A percentile compares a stretch with the other conserved stretches of the same genome.
phyloP scores from a whole-genome alignment of 1,284 basidiomycete genomes.

The Moniliella sp. region DNA sequence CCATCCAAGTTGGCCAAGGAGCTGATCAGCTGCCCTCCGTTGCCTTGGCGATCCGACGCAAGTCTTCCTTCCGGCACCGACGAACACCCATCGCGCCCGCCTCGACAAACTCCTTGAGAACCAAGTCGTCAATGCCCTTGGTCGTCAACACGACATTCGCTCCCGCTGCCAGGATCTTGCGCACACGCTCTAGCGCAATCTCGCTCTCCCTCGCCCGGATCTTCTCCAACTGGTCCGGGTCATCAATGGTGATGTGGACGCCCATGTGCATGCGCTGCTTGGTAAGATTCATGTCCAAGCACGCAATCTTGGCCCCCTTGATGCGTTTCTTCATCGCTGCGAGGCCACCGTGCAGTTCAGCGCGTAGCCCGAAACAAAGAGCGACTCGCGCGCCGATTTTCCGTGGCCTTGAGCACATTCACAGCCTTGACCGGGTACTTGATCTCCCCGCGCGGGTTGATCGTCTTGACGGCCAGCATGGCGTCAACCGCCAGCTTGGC shows the following conservation, averaged over 20 bases:
- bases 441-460: slow-evolving; percentile 79
- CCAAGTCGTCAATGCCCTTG: slow-evolving; percentile 94
- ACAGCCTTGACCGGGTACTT: slow-evolving; percentile 99
- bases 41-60: slow-evolving; percentile 85
- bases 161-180: slow-evolving; percentile 82
- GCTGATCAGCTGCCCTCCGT: slow-evolving; percentile 83
- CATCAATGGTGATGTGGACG: slow-evolving; percentile 88
- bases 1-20: slow-evolving; percentile 90
- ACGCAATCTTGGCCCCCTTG: slow-evolving; percentile 81
- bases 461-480: slow-evolving; percentile 87
- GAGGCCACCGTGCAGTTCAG: slow-evolving; percentile 95
- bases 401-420: slow-evolving; percentile 96
- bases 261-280: slow-evolving; percentile 95
- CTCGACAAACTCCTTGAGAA: slow-evolving; percentile 95
- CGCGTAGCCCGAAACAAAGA: slow-evolving; percentile 89
- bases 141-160: slow-evolving; percentile 94
- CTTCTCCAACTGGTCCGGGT: slow-evolving; percentile 85
- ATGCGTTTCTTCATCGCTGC: slow-evolving; percentile 95
- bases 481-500: slow-evolving; percentile 96
- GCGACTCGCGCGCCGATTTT: slow-evolving; percentile 75
- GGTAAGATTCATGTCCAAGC: slow-evolving; percentile 90
- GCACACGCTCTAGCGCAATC: slow-evolving; percentile 82
- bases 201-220: slow-evolving; percentile 84
- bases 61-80: slow-evolving; percentile 88
- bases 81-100: slow-evolving; percentile 96